phyloP scores from a whole-genome alignment of 2,329 filamentous ascomycete species.

The Colletotrichum sp. region DNA sequence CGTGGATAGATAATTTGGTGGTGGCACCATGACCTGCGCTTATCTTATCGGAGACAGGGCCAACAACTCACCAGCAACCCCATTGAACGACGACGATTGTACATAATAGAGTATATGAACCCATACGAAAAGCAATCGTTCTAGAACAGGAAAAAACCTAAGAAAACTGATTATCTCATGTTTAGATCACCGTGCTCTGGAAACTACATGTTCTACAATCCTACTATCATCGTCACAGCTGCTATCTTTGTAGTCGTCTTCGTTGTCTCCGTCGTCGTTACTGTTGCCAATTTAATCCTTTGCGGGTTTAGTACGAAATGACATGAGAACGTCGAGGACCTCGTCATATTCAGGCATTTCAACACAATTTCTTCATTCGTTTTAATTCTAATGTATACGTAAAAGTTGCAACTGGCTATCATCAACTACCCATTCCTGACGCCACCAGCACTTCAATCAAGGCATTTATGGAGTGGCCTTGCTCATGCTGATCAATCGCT shows the following conservation, averaged over 20 bases:
- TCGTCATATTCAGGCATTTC: neutral
- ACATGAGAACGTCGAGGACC: neutral
- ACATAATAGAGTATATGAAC: neutral
- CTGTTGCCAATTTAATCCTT: neutral
- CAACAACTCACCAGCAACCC: neutral
- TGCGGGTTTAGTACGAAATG: no score
- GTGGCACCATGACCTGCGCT: neutral
- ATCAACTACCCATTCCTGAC: slow-evolving; percentile 2
- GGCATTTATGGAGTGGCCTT: slow-evolving; percentile 68
- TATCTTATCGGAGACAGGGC: slow-evolving; percentile 22
- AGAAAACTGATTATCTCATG: neutral
- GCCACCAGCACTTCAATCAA: neutral
- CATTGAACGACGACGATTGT: neutral
- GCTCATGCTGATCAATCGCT: slow-evolving; percentile 80
- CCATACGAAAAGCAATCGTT: neutral
- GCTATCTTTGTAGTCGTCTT: neutral
- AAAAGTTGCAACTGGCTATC: slow-evolving; percentile 16
- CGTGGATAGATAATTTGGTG: slow-evolving; percentile 1
- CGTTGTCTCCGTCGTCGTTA: neutral
- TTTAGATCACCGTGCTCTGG: neutral
- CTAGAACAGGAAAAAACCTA: neutral
- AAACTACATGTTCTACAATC: neutral
- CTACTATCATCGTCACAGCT: neutral
- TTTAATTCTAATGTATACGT: slow-evolving; percentile 20
- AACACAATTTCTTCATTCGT: slow-evolving; percentile 1